These are phyloP conservation scores for Nepenthes gracilis DNA, from an alignment of 148 eudicot species.

Conservation along the genomic window DNA sequence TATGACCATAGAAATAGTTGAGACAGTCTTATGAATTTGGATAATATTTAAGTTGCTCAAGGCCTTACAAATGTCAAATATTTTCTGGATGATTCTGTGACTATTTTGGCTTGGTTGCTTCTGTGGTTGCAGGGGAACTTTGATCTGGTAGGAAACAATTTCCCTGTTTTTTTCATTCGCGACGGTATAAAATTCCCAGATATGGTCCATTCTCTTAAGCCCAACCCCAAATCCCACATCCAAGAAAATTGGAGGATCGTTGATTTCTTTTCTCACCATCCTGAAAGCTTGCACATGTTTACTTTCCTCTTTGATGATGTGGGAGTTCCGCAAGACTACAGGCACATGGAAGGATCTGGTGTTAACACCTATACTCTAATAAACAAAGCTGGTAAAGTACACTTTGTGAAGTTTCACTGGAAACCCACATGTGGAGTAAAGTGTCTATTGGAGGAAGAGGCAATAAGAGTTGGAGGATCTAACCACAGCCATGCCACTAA, in stretches of 20 bases:
- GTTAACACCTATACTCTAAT: conserved; percentile 69
- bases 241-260: conserved; percentile 83
- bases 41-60: background rate
- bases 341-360: conserved; percentile 90
- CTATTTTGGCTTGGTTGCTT: background rate
- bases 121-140: conserved; percentile 64
- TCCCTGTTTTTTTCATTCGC: conserved; percentile 82
- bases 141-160: conserved; percentile 88
- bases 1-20: background rate
- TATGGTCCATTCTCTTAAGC: conserved; percentile 74
- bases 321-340: conserved; percentile 66
- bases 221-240: conserved; percentile 88
- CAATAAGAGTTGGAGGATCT: conserved; percentile 21
- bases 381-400: conserved; percentile 63
- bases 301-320: conserved; percentile 71
- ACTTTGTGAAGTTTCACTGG: conserved; percentile 88
- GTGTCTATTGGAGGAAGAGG: background rate
- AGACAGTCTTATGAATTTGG: no score
- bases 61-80: background rate
- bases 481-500: conserved; percentile 93
- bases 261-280: conserved; percentile 90
- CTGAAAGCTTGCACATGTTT: conserved; percentile 75
- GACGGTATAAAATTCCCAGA: conserved; percentile 91
- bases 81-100: background rate
- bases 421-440: conserved; percentile 87